Conservation (phyloP, 106 monocot genomes). For the Dioscorea alata region DNA sequence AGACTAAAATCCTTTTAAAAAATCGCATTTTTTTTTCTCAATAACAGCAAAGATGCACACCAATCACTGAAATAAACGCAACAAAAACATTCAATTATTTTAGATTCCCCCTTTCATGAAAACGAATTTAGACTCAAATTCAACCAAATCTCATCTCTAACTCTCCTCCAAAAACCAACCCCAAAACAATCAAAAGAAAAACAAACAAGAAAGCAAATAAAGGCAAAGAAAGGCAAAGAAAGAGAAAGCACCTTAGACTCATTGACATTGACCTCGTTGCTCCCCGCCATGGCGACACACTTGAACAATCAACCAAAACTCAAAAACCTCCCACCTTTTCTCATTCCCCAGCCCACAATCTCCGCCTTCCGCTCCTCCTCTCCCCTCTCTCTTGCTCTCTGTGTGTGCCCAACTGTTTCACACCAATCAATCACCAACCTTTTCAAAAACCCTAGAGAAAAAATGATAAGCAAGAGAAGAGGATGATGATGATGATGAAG, state of each 20-base stretch:
- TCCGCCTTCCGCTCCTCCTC: neutral
- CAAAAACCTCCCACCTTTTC: conserved; percentile 11
- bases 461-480: neutral
- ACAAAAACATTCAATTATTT: too few species aligned
- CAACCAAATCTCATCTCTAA: neutral
- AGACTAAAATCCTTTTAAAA: neutral
- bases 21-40: neutral
- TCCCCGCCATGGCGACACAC: conserved; percentile 63
- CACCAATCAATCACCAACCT: neutral
- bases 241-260: conserved; percentile 53
- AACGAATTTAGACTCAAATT: neutral
- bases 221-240: neutral
- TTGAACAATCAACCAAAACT: neutral
- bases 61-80: too few species aligned
- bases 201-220: neutral
- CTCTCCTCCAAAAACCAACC: neutral
- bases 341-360: neutral
- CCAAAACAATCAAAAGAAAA: conserved; percentile 1
- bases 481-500: neutral
- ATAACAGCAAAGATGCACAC: neutral
- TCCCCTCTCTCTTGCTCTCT: neutral
- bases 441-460: neutral
- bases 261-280: conserved; percentile 85
- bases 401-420: neutral
- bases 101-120: neutral